A percentile compares a stretch with the other conserved stretches of the same genome.
Evolutionary conservation across 2,329 filamentous ascomycete species (phyloP).

Genomic region (Alternaria solani): DNA sequence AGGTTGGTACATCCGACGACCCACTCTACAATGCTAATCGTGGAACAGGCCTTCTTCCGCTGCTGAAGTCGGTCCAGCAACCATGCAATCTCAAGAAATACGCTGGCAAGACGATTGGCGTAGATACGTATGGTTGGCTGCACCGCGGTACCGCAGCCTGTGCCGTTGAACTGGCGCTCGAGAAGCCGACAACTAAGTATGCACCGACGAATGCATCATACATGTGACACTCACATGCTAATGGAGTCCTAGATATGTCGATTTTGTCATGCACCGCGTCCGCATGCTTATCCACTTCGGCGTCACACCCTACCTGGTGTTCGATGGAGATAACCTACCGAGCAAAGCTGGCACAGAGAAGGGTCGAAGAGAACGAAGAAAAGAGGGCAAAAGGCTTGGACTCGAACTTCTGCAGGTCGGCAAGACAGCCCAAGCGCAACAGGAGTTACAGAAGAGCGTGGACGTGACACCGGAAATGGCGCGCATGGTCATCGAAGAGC

Average conservation of each 20-base stretch:
- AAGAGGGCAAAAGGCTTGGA: slow-evolving; percentile 78
- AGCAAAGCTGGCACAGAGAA: slow-evolving; percentile 90
- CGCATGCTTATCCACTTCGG: slow-evolving; percentile 95
- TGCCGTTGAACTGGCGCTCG: slow-evolving; percentile 87
- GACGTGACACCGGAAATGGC: slow-evolving; percentile 98
- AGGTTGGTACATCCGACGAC: slow-evolving; percentile 42
- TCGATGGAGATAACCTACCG: slow-evolving; percentile 93
- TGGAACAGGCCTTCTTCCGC: slow-evolving; percentile 77
- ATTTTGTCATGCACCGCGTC: slow-evolving; percentile 88
- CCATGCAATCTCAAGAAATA: slow-evolving; percentile 87
- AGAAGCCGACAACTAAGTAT: slow-evolving; percentile 86
- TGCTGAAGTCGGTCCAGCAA: slow-evolving; percentile 96
- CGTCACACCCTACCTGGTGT: slow-evolving; percentile 92
- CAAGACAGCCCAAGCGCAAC: slow-evolving; percentile 78
- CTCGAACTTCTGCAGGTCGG: slow-evolving; percentile 83
- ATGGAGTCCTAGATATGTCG: slow-evolving; percentile 73
- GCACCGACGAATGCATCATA: slow-evolving; percentile 33
- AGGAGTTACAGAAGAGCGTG: slow-evolving; percentile 92
- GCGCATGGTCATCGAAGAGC: slow-evolving; percentile 84
- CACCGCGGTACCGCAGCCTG: slow-evolving; percentile 91
- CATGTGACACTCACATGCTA: slow-evolving; percentile 5
- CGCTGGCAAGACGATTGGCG: slow-evolving; percentile 85
- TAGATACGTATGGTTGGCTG: slow-evolving; percentile 98
- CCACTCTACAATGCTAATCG: slow-evolving; percentile 26
- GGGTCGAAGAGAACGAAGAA: slow-evolving; percentile 75